These are phyloP conservation scores for Lactarius psammicola DNA, from an alignment of 768 basidiomycete species.

Conservation along the genomic window DNA sequence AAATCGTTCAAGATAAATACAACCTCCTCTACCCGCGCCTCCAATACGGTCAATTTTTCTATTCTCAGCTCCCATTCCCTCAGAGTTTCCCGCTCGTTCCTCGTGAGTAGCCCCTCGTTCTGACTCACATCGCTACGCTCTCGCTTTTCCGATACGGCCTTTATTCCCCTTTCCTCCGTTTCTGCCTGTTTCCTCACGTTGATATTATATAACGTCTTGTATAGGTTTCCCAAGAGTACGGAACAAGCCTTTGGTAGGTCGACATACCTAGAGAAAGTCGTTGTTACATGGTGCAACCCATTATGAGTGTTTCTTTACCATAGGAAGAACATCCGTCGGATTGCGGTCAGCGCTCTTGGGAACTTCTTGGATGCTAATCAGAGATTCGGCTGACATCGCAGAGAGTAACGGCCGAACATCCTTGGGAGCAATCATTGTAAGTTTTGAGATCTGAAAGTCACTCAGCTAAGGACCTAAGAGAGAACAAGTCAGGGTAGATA, in stretches of 20 bases:
- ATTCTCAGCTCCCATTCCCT: conserved; percentile 71
- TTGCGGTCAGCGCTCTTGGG: conserved; percentile 89
- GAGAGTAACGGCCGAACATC: conserved; percentile 81
- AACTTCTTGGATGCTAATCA: conserved; percentile 92
- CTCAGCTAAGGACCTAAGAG: conserved; percentile 14
- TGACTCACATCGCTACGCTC: conserved; percentile 82
- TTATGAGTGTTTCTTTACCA: conserved; percentile 60
- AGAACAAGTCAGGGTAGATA: conserved; percentile 6
- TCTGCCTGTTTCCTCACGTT: conserved; percentile 71
- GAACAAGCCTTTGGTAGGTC: conserved; percentile 83
- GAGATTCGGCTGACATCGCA: conserved; percentile 71
- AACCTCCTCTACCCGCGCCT: conserved; percentile 83
- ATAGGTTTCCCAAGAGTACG: conserved; percentile 69
- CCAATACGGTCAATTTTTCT: conserved; percentile 73
- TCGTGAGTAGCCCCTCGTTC: conserved; percentile 63
- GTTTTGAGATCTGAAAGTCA: conserved; percentile 72
- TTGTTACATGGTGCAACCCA: neutral
- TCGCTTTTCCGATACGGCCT: conserved; percentile 74
- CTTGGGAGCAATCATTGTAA: conserved; percentile 89
- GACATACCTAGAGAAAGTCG: conserved; percentile 65
- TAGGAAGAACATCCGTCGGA: conserved; percentile 87
- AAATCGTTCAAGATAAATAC: conserved; percentile 90
- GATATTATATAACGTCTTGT: conserved; percentile 91
- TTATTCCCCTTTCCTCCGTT: conserved; percentile 59
- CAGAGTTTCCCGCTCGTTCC: conserved; percentile 74